These are phyloP conservation scores for Chloris gayana DNA, from an alignment of 176 grass and related monocot species.

Conservation along the genomic window DNA sequence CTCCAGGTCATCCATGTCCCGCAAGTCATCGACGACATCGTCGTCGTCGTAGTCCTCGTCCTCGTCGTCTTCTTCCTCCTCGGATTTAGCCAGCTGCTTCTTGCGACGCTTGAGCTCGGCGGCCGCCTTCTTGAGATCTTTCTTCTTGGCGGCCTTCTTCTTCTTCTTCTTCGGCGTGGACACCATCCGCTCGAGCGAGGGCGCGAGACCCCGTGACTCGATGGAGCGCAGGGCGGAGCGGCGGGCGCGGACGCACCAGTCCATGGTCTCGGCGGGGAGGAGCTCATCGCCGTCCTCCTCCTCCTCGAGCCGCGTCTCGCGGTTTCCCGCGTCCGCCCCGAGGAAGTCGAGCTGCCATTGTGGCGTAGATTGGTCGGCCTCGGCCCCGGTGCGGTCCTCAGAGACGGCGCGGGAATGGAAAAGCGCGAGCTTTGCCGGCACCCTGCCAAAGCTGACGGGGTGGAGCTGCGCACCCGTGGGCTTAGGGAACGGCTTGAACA, in stretches of 20 bases:
- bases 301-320: background rate
- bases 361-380: slow-evolving; percentile 17
- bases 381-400: slow-evolving; percentile 23
- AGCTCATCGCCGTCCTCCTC: slow-evolving; percentile 29
- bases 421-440: background rate
- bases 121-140: slow-evolving; percentile 19
- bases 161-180: slow-evolving; percentile 77
- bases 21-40: slow-evolving; percentile 46
- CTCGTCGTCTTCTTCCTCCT: background rate
- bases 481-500: slow-evolving; percentile 1
- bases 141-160: slow-evolving; percentile 53
- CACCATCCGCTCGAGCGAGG: slow-evolving; percentile 61
- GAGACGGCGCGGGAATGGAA: slow-evolving; percentile 28
- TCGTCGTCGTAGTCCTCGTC: slow-evolving; percentile 4
- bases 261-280: slow-evolving; percentile 52
- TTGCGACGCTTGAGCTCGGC: slow-evolving; percentile 31
- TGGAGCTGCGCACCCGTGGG: background rate
- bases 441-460: background rate
- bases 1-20: slow-evolving; percentile 49
- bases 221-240: slow-evolving; percentile 71
- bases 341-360: slow-evolving; percentile 59
- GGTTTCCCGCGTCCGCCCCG: background rate
- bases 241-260: slow-evolving; percentile 87
- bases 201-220: slow-evolving; percentile 64
- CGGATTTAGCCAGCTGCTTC: slow-evolving; percentile 27